These are phyloP conservation scores for Fusarium pseudocircinatum DNA, from an alignment of 2,329 filamentous ascomycete species.

Conservation along the genomic window DNA sequence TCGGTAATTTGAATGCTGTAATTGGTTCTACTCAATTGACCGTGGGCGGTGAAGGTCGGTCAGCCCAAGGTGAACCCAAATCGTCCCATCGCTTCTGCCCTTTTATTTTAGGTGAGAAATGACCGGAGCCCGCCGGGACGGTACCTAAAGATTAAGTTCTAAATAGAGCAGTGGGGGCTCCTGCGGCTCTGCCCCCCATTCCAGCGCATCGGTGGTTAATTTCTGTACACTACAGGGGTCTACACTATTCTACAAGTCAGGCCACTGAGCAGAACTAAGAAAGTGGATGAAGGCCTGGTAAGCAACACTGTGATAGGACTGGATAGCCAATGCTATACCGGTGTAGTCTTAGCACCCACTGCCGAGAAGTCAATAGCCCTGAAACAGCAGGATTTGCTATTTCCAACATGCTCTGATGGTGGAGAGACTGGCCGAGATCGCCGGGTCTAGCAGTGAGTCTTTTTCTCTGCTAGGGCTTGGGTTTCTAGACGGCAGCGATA, in stretches of 20 bases:
- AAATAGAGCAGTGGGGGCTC: neutral
- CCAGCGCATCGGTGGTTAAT: neutral
- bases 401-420: neutral
- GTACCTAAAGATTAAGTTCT: neutral
- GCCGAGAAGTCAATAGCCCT: neutral
- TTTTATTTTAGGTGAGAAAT: neutral
- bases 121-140: neutral
- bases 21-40: neutral
- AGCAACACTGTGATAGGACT: neutral
- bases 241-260: neutral
- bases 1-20: no score
- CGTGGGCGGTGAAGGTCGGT: neutral
- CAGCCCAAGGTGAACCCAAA: neutral
- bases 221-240: neutral
- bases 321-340: neutral
- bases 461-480: neutral
- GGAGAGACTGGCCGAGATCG: neutral
- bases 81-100: neutral
- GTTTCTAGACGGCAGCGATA: neutral
- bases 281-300: neutral
- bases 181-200: neutral
- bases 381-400: neutral
- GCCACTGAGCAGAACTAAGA: neutral
- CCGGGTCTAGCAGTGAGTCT: neutral
- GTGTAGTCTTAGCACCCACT: neutral